Conservation (phyloP, 2,329 filamentous ascomycete genomes). For the Aplosporella prunicola region DNA sequence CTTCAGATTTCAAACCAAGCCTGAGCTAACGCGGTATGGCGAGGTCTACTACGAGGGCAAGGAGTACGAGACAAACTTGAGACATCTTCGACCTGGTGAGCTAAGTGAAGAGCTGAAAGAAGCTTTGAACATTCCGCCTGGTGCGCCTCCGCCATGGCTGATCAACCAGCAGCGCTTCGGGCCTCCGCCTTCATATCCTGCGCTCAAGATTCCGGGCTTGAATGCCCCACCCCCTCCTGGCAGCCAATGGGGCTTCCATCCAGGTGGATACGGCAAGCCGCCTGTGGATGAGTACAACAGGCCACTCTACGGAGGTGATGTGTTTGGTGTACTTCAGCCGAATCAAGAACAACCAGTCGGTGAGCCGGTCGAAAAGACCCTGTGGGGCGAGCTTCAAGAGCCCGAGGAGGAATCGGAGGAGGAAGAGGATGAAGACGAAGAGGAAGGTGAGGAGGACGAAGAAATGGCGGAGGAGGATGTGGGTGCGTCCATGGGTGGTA, state of each 20-base stretch:
- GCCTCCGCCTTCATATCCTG: constrained; percentile 87
- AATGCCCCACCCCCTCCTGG: constrained; percentile 88
- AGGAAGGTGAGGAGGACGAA: constrained; percentile 65
- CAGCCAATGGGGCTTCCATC: constrained; percentile 88
- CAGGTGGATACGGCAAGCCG: constrained; percentile 92
- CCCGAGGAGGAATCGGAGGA: constrained; percentile 48
- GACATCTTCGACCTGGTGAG: constrained; percentile 82
- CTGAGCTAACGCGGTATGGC: constrained; percentile 83
- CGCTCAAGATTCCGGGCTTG: constrained; percentile 86
- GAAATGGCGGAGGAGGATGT: constrained; percentile 56
- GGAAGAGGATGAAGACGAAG: constrained; percentile 55
- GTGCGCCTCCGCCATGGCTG: constrained; percentile 90
- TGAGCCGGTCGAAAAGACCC: constrained; percentile 73
- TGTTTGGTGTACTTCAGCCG: constrained; percentile 68
- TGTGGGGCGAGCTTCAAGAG: constrained; percentile 83
- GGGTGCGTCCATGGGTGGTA: constrained; percentile 49
- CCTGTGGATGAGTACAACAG: constrained; percentile 89
- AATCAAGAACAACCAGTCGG: constrained; percentile 51
- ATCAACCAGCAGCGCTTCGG: constrained; percentile 94
- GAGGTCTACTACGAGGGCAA: constrained; percentile 99
- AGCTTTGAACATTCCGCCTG: constrained; percentile 85
- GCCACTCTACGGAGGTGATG: constrained; percentile 86
- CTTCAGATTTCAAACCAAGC: constrained; percentile 96
- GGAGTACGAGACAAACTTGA: constrained; percentile 90
- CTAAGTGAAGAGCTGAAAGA: constrained; percentile 83